Evolutionary conservation across 148 eudicot genomes (phyloP), one percentile per base, ranked within the genome.

Genomic region (Heliosperma pusillum): DNA sequence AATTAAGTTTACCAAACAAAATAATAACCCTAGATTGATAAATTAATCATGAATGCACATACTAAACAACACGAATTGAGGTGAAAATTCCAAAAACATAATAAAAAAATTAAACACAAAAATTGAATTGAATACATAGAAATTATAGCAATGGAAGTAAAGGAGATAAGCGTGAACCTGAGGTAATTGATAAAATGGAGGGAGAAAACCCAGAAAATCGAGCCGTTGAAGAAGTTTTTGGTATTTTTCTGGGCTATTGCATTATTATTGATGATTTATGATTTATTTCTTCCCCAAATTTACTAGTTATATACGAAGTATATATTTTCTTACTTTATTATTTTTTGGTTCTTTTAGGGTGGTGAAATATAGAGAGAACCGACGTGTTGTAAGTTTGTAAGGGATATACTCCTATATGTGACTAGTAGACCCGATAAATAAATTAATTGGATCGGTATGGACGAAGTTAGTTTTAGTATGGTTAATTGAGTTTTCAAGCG

Each of bases 181-280:
- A 10, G 52, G 8, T 66, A 5, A 8, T 19, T 40, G 24, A 26
- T n/a, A 53, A 33, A 42, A 13, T 50, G 10, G 20, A 36, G 69
- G 69, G 61, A 25, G 70, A 61, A 80, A 66, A 58, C 20, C 52
- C 26, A 63, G 79, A 45, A 70, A 80, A 80, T 80, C 22, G 60
- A 80, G 82, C 64, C 82, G 78, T 80, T 75, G 78, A 80, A 61
- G 73, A 40, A 64, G 36, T 29, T 42, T 44, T 61, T 70, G 69
- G 44, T 29, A n/a, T 5, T 53, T 21, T 40, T 56, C 60, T 25
- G 53, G 71, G 17, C 52, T 47, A 50, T 69, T 69, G 33, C 59
- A 50, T 52, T 27, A 47, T 25, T 64, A 67, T 45, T 42, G 45
- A 47, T 47, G 16, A 47, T 50, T 50, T 2, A 50, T 50, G 55